A percentile compares a stretch with the other conserved stretches of the same genome.
These are phyloP conservation scores for Fraxinus sp. DNA, from an alignment of 305 asterid genomes.

Conservation along the genomic window DNA sequence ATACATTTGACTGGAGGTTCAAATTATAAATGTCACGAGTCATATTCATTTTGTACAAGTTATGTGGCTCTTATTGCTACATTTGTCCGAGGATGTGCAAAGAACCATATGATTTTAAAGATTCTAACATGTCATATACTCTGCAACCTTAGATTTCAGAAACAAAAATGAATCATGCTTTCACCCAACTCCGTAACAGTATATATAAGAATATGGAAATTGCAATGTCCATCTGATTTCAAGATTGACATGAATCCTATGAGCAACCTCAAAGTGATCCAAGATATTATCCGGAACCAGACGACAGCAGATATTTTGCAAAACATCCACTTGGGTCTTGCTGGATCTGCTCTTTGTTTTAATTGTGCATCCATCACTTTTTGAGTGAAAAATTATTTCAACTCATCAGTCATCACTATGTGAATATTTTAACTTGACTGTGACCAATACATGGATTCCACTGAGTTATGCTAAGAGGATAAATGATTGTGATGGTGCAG, in stretches of 20 bases:
- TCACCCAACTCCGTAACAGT: neutral
- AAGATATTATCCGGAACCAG: neutral
- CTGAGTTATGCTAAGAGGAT: neutral
- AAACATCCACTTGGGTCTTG: neutral
- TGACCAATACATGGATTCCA: neutral
- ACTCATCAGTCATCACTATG: neutral
- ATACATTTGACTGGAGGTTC: neutral
- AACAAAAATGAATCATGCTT: neutral
- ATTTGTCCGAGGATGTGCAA: neutral
- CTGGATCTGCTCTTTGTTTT: neutral
- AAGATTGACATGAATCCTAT: neutral
- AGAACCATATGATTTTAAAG: neutral
- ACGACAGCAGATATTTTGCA: neutral
- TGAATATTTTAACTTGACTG: neutral
- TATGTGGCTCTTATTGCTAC: neutral
- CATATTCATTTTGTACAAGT: neutral
- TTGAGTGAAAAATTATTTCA: neutral
- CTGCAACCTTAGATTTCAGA: neutral
- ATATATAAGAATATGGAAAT: neutral
- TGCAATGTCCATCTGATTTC: neutral
- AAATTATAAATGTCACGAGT: neutral
- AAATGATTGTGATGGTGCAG: neutral
- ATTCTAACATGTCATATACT: neutral
- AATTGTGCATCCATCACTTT: neutral
- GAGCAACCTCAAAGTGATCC: neutral